These are phyloP conservation scores for Epichloe aotearoae DNA, from an alignment of 2,329 filamentous ascomycete species.

Conservation along the genomic window DNA sequence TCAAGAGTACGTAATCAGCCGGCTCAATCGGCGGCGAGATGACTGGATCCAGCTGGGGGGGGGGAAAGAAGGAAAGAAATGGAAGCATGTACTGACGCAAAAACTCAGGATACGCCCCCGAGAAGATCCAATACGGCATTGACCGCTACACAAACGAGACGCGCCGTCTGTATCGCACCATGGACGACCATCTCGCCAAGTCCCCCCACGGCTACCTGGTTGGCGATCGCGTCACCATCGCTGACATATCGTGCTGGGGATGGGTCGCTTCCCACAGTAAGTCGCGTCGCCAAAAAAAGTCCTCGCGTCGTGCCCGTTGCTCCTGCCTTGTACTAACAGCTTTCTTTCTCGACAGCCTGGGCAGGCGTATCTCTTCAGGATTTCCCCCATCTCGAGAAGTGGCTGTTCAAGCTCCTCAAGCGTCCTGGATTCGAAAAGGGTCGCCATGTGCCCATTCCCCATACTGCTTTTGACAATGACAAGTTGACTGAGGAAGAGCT, in stretches of 20 bases:
- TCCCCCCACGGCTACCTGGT: constrained; percentile 45
- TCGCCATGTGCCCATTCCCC: constrained; percentile 53
- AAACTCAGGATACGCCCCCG: constrained; percentile 51
- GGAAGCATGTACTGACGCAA: not conserved
- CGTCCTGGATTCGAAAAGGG: constrained; percentile 65
- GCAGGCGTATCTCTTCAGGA: constrained; percentile 48
- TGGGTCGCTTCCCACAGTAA: constrained; percentile 50
- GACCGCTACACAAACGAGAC: constrained; percentile 76
- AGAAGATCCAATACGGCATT: constrained; percentile 71
- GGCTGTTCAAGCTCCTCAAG: constrained; percentile 58
- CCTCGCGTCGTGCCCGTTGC: not conserved
- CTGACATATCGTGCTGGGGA: constrained; percentile 70
- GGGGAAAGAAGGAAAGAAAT: not conserved
- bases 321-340: not conserved
- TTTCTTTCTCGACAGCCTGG: constrained; percentile 15
- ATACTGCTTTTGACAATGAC: constrained; percentile 43
- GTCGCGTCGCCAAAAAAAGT: constrained; percentile 7
- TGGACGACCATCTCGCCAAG: constrained; percentile 56
- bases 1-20: constrained; percentile 39
- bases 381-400: constrained; percentile 63
- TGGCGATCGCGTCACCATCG: constrained; percentile 57
- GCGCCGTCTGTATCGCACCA: constrained; percentile 63
- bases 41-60: too few species aligned
- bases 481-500: constrained; percentile 36
- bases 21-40: not conserved